Conservation (phyloP, 2,329 filamentous ascomycete genomes). For the Aspergillus sp. region DNA sequence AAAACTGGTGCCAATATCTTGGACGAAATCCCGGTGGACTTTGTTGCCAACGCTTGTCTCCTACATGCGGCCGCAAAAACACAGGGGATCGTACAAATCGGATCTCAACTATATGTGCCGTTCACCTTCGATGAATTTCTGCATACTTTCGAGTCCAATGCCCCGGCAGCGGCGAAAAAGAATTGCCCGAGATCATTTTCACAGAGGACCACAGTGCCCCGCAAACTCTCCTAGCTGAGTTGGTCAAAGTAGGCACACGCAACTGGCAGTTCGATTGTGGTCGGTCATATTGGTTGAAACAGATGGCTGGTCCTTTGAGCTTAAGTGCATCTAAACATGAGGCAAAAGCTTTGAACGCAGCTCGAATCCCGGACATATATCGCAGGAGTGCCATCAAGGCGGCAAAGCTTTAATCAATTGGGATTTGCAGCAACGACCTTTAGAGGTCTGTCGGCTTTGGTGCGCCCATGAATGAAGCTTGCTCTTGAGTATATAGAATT, state of each 20-base stretch:
- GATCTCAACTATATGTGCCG: conserved; percentile 23
- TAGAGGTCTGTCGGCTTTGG: too few species aligned
- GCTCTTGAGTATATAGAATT: too few species aligned
- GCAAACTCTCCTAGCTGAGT: conserved; percentile 26
- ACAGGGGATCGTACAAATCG: conserved; percentile 24
- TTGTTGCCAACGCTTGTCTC: conserved; percentile 28
- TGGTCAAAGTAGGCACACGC: conserved; percentile 26
- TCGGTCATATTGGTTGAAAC: conserved; percentile 27
- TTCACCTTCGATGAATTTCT: conserved; percentile 25
- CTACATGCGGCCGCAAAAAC: conserved; percentile 25
- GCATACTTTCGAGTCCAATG: conserved; percentile 12
- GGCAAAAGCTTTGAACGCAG: conserved; percentile 16
- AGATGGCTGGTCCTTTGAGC: conserved; percentile 24
- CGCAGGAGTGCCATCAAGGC: conserved; percentile 5
- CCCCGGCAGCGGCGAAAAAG: conserved; percentile 14
- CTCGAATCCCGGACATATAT: conserved; percentile 17
- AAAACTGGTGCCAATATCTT: conserved; percentile 23
- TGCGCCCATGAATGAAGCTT: too few species aligned
- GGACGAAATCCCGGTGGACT: conserved; percentile 29
- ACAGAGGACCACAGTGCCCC: conserved; percentile 20
- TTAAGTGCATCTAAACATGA: conserved; percentile 19
- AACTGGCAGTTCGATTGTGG: conserved; percentile 30
- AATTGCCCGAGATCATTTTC: conserved; percentile 22
- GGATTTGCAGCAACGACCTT: too few species aligned
- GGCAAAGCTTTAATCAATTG: conserved; percentile 12